Evolutionary conservation across 192 early-diverging fungal genomes (phyloP).

Genomic region (Coemansia sp.): DNA sequence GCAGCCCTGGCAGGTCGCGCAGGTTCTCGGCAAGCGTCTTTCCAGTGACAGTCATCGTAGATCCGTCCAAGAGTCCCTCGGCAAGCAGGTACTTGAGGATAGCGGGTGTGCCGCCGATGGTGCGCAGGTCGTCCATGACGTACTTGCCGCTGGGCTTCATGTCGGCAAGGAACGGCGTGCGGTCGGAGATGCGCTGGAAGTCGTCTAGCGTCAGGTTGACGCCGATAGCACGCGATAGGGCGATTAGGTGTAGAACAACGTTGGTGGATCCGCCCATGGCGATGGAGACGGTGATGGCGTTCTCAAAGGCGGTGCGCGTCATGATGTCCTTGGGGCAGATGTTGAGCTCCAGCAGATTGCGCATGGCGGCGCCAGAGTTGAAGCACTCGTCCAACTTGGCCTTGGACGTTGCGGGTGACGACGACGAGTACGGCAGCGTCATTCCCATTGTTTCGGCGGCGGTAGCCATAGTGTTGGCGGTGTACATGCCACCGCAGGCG

Average conservation of each 20-base stretch:
- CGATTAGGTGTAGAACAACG: slow-evolving; percentile 93
- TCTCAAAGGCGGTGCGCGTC: slow-evolving; percentile 92
- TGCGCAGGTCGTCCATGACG: slow-evolving; percentile 96
- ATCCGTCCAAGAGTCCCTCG: slow-evolving; percentile 83
- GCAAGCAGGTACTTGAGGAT: slow-evolving; percentile 91
- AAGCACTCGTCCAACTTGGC: slow-evolving; percentile 89
- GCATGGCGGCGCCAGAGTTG: slow-evolving; percentile 81
- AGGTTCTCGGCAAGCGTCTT: slow-evolving; percentile 97
- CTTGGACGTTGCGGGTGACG: slow-evolving; percentile 86
- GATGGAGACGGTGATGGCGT: slow-evolving; percentile 93
- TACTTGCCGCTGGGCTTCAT: slow-evolving; percentile 98
- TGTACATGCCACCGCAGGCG: slow-evolving; percentile 99
- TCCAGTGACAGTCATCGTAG: slow-evolving; percentile 93
- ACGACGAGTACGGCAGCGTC: slow-evolving; percentile 93
- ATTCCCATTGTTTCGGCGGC: slow-evolving; percentile 98
- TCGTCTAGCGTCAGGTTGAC: slow-evolving; percentile 88
- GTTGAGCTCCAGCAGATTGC: slow-evolving; percentile 84
- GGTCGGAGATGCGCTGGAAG: slow-evolving; percentile 89
- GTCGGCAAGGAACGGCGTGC: slow-evolving; percentile 94
- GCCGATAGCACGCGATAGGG: slow-evolving; percentile 79
- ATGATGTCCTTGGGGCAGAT: slow-evolving; percentile 96
- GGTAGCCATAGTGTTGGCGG: slow-evolving; percentile 96
- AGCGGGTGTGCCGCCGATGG: slow-evolving; percentile 90
- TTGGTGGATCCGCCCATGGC: slow-evolving; percentile 98
- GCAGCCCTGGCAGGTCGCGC: slow-evolving; percentile 67